These are phyloP conservation scores for Penicillium ochrochloron DNA, from an alignment of 495 filamentous ascomycete species.

Conservation along the genomic window DNA sequence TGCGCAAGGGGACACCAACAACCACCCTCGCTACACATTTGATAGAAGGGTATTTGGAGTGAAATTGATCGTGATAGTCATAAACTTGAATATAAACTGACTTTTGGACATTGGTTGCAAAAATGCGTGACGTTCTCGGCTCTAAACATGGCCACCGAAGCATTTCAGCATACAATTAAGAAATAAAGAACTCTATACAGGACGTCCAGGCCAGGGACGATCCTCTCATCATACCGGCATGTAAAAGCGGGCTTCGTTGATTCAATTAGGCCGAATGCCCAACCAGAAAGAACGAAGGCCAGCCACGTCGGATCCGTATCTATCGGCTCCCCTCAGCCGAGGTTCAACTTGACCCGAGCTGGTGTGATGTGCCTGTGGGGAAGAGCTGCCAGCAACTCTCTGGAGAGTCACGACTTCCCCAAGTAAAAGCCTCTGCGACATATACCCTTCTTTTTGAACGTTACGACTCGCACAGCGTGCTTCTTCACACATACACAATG, in stretches of 20 bases:
- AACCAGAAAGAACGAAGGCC: neutral
- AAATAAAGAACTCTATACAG: neutral
- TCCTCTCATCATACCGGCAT: neutral
- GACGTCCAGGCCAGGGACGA: neutral
- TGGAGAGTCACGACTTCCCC: conserved; percentile 1
- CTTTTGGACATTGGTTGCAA: neutral
- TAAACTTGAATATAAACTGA: neutral
- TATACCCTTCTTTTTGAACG: neutral
- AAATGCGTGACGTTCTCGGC: neutral
- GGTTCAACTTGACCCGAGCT: conserved; percentile 15
- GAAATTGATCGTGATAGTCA: neutral
- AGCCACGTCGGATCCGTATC: conserved; percentile 9
- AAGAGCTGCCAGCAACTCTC: conserved; percentile 6
- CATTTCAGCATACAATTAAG: neutral
- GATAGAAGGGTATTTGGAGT: neutral
- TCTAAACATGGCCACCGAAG: neutral
- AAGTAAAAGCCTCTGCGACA: conserved; percentile 2
- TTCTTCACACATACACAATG: conserved; percentile 21
- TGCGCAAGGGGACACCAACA: conserved; percentile 3
- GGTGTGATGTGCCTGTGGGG: conserved; percentile 9
- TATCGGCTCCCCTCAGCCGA: conserved; percentile 15
- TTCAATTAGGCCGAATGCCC: neutral
- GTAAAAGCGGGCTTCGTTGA: neutral
- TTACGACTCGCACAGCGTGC: neutral
- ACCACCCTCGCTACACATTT: neutral